Evolutionary conservation across 2,329 filamentous ascomycete species (phyloP).

Genomic region (Trichoderma koningiopsis): DNA sequence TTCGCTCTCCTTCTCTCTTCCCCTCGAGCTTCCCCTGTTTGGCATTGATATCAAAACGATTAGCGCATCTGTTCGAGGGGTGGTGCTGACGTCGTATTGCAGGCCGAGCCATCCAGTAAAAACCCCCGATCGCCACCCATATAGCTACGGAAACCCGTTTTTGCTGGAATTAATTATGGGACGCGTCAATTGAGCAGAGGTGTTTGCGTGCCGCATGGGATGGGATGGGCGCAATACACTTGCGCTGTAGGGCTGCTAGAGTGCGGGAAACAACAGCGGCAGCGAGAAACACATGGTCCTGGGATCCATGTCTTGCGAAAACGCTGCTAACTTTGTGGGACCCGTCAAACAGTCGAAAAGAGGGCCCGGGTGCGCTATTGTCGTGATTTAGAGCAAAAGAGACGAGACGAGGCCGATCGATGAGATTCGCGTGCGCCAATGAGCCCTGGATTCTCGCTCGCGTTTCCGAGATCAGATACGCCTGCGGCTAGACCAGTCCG

Average conservation of each 20-base stretch:
- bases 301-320: constrained; percentile 11
- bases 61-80: constrained; percentile 21
- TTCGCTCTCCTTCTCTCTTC: background rate
- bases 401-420: background rate
- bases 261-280: background rate
- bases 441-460: background rate
- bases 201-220: constrained; percentile 1
- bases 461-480: background rate
- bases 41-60: constrained; percentile 9
- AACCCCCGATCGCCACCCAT: constrained; percentile 18
- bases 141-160: constrained; percentile 10
- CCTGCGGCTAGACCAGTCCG: background rate
- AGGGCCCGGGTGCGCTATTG: background rate
- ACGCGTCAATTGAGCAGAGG: background rate
- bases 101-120: constrained; percentile 5
- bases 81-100: constrained; percentile 19
- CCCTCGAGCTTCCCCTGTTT: background rate
- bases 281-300: background rate
- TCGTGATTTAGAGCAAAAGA: background rate
- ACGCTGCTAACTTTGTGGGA: constrained; percentile 9
- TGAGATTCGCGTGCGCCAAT: background rate
- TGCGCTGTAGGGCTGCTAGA: constrained; percentile 8
- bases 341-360: constrained; percentile 14
- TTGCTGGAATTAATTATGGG: constrained; percentile 19
- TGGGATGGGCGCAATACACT: background rate